Conservation (phyloP, 768 basidiomycete species). For the Rhodotorula graminis region DNA sequence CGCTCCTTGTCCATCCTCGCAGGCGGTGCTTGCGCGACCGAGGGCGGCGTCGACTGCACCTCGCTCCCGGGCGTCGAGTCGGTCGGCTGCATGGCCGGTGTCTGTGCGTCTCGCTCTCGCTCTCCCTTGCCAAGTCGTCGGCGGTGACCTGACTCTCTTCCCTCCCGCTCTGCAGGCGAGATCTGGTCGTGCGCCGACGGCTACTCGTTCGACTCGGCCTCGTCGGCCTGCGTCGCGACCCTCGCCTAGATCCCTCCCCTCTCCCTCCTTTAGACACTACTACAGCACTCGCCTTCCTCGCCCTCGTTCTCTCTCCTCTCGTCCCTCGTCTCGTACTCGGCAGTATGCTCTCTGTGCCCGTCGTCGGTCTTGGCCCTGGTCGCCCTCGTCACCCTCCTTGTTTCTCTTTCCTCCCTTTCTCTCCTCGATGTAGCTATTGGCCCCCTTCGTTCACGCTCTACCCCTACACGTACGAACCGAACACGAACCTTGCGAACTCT, state of each 20-base stretch:
- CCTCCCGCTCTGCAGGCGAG: background rate
- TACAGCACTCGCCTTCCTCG: background rate
- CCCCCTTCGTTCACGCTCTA: no score
- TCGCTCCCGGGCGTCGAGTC: conserved; percentile 12
- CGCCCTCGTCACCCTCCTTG: no score
- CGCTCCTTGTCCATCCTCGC: background rate
- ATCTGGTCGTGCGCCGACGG: conserved; percentile 29
- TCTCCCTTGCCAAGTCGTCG: background rate
- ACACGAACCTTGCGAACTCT: no score
- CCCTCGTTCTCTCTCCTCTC: background rate
- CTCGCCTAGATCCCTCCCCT: conserved; percentile 1
- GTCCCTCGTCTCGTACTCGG: no score
- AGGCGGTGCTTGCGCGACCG: conserved; percentile 29
- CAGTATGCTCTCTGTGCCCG: no score
- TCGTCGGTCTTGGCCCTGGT: no score
- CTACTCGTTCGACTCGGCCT: conserved; percentile 6
- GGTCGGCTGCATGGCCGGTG: conserved; percentile 14
- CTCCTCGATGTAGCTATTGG: no score
- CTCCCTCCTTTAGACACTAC: background rate
- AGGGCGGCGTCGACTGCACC: conserved; percentile 36
- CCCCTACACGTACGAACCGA: no score
- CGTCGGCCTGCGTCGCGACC: conserved; percentile 3
- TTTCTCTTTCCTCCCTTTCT: no score
- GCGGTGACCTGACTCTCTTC: background rate
- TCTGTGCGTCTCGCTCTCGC: background rate